Evolutionary conservation across 352 stramenopile species (phyloP), one percentile per base, ranked within the genome.

Genomic region (Phytophthora constricta): DNA sequence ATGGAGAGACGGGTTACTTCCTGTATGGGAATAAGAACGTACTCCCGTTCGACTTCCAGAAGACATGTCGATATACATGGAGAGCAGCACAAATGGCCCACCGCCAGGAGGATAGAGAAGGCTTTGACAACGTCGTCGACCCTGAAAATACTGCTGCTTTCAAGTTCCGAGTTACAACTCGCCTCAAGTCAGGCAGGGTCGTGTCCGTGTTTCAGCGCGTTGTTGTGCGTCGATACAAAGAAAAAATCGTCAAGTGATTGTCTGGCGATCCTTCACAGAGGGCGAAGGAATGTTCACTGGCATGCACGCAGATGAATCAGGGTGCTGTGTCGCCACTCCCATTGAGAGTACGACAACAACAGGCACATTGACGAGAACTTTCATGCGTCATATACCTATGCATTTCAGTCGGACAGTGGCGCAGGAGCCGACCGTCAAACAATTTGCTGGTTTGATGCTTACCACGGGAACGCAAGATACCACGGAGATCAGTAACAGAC

Each of bases 241-340:
- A 68, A 14, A 37, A 16, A 46, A 46, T 13, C 50, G 58, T 2
- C 58, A 55, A 34, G 65, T 72, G 51, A 58, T 61, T 16, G 42
- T 70, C 17, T 70, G 63, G 63, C 19, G 58, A 33, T 62, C 53
- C 34, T 68, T 72, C 26, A 68, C 52, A n/a, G 57, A 72, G 26
- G 64, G 64, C 2, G 64, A 72, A 42, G 64, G 50, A 4, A 26
- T 34, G 13, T 72, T 72, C 39, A 47, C 19, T 23, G 58, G 57
- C 27, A 68, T 72, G 64, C 51, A 68, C 17, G 58, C 64, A 1
- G 51, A 59, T 23, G 58, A 68, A 28, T 59, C 58, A 13, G 58
- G 58, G 20, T 72, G 64, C 57, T 54, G 34, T 22, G 58, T 64
- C 17, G 19, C 28, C 7, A 43, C 37, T 45, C 58, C 62, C 25